These are phyloP conservation scores for Coemansia sp. DNA, from an alignment of 192 early-diverging fungal genomes.

Conservation along the genomic window DNA sequence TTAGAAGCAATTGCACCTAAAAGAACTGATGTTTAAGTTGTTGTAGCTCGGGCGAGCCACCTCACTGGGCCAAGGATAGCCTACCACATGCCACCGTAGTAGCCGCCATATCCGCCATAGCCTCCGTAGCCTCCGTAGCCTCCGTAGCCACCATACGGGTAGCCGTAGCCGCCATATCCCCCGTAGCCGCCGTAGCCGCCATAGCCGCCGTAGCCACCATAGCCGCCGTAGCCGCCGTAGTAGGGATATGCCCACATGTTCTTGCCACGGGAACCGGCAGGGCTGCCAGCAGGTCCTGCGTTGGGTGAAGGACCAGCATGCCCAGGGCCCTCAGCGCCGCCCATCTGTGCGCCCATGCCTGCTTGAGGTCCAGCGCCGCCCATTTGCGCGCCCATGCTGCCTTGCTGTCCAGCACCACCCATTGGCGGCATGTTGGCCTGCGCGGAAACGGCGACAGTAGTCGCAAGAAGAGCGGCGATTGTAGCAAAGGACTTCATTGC, in stretches of 20 bases:
- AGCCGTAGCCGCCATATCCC: no score
- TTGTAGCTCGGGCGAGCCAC: neutral
- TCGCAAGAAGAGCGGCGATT: conserved; percentile 28
- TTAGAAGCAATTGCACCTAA: neutral
- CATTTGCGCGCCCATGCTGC: conserved; percentile 25
- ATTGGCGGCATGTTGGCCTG: conserved; percentile 31
- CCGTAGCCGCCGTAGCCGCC: conserved; percentile 25
- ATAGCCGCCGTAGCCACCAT: conserved; percentile 17
- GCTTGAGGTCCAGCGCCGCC: conserved; percentile 7
- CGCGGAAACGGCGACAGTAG: conserved; percentile 31
- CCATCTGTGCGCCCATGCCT: conserved; percentile 27
- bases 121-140: conserved; percentile 27
- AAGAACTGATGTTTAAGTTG: no score
- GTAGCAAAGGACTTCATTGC: conserved; percentile 44
- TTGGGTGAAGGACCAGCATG: conserved; percentile 22
- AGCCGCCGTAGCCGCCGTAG: conserved; percentile 25
- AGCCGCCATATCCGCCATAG: conserved; percentile 27
- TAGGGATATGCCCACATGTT: conserved; percentile 56
- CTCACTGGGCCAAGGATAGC: neutral
- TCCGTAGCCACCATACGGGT: no score
- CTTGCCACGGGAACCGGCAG: conserved; percentile 51
- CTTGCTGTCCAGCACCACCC: conserved; percentile 32
- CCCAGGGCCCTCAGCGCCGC: conserved; percentile 22
- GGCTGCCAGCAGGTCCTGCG: conserved; percentile 50
- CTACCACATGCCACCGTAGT: conserved; percentile 11